Conservation (phyloP, 1,284 basidiomycete genomes). For the Marasmius tenuissimus region DNA sequence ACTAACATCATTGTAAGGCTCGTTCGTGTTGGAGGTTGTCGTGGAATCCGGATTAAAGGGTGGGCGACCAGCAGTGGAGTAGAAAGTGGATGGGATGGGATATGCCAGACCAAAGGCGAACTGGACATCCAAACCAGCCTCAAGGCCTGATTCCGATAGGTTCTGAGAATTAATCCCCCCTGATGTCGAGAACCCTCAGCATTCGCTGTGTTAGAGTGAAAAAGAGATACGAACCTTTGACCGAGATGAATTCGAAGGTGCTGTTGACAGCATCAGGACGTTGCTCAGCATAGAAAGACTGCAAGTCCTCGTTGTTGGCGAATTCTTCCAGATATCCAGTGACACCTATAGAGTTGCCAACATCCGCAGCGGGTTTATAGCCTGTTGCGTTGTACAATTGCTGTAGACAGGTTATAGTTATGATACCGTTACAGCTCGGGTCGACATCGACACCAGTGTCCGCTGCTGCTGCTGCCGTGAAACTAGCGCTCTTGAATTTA, state of each 20-base stretch:
- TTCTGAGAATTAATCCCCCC: conserved; percentile 67
- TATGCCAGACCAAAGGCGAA: conserved; percentile 64
- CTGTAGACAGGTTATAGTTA: conserved; percentile 35
- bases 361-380: conserved; percentile 23
- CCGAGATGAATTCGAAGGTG: conserved; percentile 42
- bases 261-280: conserved; percentile 44
- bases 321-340: conserved; percentile 45
- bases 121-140: conserved; percentile 74
- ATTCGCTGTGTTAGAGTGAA: neutral
- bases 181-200: conserved; percentile 14
- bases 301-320: conserved; percentile 56
- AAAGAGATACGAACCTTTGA: conserved; percentile 40
- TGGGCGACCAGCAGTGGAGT: conserved; percentile 58
- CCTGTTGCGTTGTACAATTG: conserved; percentile 33
- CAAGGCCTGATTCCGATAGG: conserved; percentile 50
- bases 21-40: conserved; percentile 50
- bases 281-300: conserved; percentile 49
- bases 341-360: conserved; percentile 33
- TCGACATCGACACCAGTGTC: conserved; percentile 44
- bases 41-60: conserved; percentile 54
- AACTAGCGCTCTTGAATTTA: conserved; percentile 7
- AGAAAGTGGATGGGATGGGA: conserved; percentile 52
- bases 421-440: conserved; percentile 44
- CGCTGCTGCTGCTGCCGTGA: conserved; percentile 11
- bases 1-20: conserved; percentile 54